phyloP scores from a whole-genome alignment of 164 flowering plant genomes.

The Stephania cephalantha region DNA sequence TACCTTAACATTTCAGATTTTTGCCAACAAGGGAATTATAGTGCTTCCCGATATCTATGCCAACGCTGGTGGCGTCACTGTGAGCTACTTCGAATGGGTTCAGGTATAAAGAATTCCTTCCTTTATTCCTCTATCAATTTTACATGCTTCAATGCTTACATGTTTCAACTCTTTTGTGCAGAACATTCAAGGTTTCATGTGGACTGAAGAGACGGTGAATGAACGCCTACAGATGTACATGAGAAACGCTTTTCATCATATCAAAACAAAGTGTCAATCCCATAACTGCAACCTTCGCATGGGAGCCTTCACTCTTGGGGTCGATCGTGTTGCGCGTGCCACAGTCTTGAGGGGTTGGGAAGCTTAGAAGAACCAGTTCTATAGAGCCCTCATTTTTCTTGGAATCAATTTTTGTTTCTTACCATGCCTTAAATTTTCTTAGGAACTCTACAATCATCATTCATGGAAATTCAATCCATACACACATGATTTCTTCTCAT shows the following conservation, averaged over 20 bases:
- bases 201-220: conserved; percentile 92
- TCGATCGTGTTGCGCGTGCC: conserved; percentile 83
- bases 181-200: conserved; percentile 97
- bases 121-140: not conserved
- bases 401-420: not conserved
- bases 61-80: conserved; percentile 66
- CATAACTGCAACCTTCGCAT: conserved; percentile 81
- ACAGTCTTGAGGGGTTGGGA: conserved; percentile 84
- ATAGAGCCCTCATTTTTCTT: conserved; percentile 1
- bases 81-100: conserved; percentile 60
- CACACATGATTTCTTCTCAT: not conserved
- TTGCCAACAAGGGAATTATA: conserved; percentile 56
- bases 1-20: conserved; percentile 25
- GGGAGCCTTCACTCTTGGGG: conserved; percentile 92
- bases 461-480: not conserved
- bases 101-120: conserved; percentile 28
- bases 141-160: not conserved
- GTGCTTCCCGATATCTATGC: conserved; percentile 78
- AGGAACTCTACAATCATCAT: not conserved
- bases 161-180: conserved; percentile 24
- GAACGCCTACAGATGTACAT: conserved; percentile 63
- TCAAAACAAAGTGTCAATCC: conserved; percentile 66
- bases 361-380: conserved; percentile 33
- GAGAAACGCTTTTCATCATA: conserved; percentile 56
- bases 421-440: not conserved